Evolutionary conservation across 306 rosid genomes (phyloP).

Genomic region (Casuarina glauca): DNA sequence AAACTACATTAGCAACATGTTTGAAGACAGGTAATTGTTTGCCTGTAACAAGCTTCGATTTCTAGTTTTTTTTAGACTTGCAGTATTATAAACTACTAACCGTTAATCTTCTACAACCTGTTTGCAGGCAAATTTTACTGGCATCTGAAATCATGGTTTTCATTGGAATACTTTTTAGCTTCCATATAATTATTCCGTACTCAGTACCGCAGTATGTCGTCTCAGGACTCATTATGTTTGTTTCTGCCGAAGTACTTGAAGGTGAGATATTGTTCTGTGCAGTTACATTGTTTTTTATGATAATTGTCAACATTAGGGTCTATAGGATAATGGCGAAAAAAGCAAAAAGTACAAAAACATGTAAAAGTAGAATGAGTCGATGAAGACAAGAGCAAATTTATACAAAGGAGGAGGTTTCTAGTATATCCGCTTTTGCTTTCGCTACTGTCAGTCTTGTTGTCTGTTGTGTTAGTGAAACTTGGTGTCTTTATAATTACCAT

Average conservation of each 20-base stretch:
- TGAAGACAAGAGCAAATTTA: no score
- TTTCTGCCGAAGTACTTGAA: slow-evolving; percentile 99
- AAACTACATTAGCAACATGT: slow-evolving; percentile 94
- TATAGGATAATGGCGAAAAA: background rate
- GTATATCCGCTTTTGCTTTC: background rate
- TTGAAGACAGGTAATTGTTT: slow-evolving; percentile 81
- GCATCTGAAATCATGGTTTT: slow-evolving; percentile 78
- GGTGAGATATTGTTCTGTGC: slow-evolving; percentile 49
- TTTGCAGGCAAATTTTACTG: slow-evolving; percentile 88
- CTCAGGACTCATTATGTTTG: slow-evolving; percentile 94
- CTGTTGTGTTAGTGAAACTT: background rate
- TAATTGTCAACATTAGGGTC: background rate
- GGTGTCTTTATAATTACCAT: background rate
- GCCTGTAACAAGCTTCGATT: background rate
- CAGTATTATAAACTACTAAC: slow-evolving; percentile 9
- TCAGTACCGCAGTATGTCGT: slow-evolving; percentile 73
- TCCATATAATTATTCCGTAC: slow-evolving; percentile 62
- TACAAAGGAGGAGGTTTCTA: no score
- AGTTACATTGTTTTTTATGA: slow-evolving; percentile 1
- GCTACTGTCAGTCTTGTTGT: background rate
- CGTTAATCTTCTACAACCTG: slow-evolving; percentile 15
- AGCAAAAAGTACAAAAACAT: no score
- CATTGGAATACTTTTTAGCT: slow-evolving; percentile 75
- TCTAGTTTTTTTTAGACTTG: background rate
- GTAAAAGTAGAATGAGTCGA: no score